phyloP scores from a whole-genome alignment of 352 stramenopile species.

The Pythium dissotocum region DNA sequence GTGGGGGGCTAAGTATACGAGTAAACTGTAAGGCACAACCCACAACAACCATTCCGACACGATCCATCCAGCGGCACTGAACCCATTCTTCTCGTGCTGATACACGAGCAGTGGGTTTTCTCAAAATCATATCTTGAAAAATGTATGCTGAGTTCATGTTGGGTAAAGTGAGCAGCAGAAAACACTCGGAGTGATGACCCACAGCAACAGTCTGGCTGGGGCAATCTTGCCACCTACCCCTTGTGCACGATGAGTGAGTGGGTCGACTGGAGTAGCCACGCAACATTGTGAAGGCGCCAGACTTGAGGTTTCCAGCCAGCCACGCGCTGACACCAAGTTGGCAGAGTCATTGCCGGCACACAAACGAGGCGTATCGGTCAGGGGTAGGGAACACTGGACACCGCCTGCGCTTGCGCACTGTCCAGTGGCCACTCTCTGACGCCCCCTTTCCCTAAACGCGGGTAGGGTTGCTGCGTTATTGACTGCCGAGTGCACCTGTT shows the following conservation, averaged over 20 bases:
- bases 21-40: not conserved
- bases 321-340: slow-evolving; percentile 23
- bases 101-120: not conserved
- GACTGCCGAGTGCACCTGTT: slow-evolving; percentile 23
- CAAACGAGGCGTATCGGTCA: slow-evolving; percentile 22
- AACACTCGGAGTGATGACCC: slow-evolving; percentile 16
- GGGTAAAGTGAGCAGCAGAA: slow-evolving; percentile 19
- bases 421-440: slow-evolving; percentile 26
- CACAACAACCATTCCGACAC: not conserved
- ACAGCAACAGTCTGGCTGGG: not conserved
- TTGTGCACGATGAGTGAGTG: slow-evolving; percentile 17
- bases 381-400: slow-evolving; percentile 16
- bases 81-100: slow-evolving; percentile 2
- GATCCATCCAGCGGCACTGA: not conserved
- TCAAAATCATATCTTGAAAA: not conserved
- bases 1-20: not conserved
- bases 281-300: slow-evolving; percentile 1
- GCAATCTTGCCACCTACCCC: slow-evolving; percentile 23
- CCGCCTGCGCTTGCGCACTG: slow-evolving; percentile 10
- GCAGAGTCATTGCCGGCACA: slow-evolving; percentile 1
- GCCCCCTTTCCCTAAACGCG: slow-evolving; percentile 14
- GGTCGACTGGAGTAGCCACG: slow-evolving; percentile 14
- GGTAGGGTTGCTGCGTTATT: slow-evolving; percentile 16
- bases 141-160: slow-evolving; percentile 1
- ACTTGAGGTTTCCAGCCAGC: slow-evolving; percentile 13